A percentile compares a stretch with the other conserved stretches of the same genome.
Conservation (phyloP, 306 rosid genomes). For the Cucurbita pepo region DNA sequence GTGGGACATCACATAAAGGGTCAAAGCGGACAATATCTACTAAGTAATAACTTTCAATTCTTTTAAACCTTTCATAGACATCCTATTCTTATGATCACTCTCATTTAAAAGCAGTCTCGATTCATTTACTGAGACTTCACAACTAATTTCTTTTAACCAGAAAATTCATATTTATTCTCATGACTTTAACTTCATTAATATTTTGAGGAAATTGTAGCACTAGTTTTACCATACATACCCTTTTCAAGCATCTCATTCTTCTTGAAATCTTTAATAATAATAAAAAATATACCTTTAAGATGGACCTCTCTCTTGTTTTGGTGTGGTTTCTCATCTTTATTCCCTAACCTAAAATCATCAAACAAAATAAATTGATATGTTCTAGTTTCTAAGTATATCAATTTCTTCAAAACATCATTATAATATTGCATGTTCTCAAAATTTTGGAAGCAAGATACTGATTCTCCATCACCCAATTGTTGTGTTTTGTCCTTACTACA, state of each 20-base stretch:
- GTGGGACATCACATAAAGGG: too few species aligned
- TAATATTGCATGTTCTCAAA: not conserved
- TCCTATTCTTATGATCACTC: too few species aligned
- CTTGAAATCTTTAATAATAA: not conserved
- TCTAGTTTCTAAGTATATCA: not conserved
- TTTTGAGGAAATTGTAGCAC: not conserved
- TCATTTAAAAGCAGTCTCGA: too few species aligned
- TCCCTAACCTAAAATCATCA: not conserved
- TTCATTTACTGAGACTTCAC: too few species aligned
- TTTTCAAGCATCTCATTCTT: not conserved
- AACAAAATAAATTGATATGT: too few species aligned
- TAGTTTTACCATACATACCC: not conserved
- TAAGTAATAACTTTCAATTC: too few species aligned
- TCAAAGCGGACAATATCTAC: too few species aligned
- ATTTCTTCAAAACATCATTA: not conserved
- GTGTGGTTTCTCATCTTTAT: not conserved
- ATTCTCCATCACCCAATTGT: not conserved
- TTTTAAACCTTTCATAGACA: too few species aligned
- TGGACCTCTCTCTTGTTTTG: not conserved
- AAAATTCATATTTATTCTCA: not conserved
- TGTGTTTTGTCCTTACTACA: not conserved
- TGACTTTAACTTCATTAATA: not conserved
- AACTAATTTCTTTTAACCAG: not conserved
- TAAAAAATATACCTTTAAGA: not conserved
- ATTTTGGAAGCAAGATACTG: not conserved